Conservation (phyloP, 257 asterid genomes). For the Ilex asprella region DNA sequence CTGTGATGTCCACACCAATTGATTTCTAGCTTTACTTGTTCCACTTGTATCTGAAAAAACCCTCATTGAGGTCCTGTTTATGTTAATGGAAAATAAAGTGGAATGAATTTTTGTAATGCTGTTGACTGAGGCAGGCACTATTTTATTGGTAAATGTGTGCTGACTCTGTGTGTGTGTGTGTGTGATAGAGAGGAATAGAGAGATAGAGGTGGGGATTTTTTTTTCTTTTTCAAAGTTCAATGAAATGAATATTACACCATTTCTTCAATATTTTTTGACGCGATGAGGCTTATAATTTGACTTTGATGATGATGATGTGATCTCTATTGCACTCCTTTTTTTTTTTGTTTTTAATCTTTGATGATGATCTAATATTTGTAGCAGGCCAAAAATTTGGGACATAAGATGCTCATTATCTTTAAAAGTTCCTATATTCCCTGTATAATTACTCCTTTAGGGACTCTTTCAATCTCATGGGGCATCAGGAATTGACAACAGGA, state of each 20-base stretch:
- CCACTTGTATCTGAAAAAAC: neutral
- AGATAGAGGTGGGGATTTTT: neutral
- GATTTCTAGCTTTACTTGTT: neutral
- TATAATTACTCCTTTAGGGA: constrained; percentile 2
- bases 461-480: constrained; percentile 6
- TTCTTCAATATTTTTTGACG: too few species aligned
- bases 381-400: too few species aligned
- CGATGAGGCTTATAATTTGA: too few species aligned
- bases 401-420: constrained; percentile 22
- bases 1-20: neutral
- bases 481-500: constrained; percentile 16
- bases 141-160: neutral
- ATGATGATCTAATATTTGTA: too few species aligned
- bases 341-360: too few species aligned
- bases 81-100: neutral
- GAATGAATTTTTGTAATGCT: neutral
- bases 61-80: neutral
- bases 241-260: too few species aligned
- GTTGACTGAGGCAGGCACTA: neutral
- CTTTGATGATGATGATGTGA: too few species aligned
- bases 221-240: too few species aligned
- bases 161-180: neutral
- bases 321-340: too few species aligned
- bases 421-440: constrained; percentile 2
- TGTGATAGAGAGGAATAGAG: constrained; percentile 2